phyloP scores from a whole-genome alignment of 2,329 filamentous ascomycete species.

The Boeremia lycopersici region DNA sequence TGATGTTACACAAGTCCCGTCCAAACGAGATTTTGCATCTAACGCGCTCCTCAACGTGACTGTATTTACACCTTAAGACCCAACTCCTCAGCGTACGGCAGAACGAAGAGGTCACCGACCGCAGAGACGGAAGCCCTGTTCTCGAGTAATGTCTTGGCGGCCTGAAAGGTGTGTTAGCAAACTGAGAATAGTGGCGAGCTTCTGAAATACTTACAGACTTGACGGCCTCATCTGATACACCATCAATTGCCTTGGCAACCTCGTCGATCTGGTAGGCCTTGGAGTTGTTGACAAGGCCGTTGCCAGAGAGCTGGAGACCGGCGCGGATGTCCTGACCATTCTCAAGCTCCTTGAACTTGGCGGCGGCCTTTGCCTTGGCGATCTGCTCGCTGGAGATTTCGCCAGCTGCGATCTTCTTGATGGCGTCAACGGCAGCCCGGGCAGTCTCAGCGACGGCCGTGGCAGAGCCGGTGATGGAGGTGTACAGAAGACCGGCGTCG shows the following conservation, averaged over 20 bases:
- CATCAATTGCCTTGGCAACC: slow-evolving; percentile 77
- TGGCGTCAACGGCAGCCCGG: slow-evolving; percentile 75
- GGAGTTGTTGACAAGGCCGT: slow-evolving; percentile 79
- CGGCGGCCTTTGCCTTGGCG: slow-evolving; percentile 87
- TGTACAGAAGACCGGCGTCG: slow-evolving; percentile 86
- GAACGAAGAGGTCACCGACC: slow-evolving; percentile 87
- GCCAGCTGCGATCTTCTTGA: slow-evolving; percentile 81
- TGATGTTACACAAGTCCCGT: slow-evolving; percentile 49
- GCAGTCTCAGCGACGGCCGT: slow-evolving; percentile 75
- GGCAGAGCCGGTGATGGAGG: slow-evolving; percentile 79
- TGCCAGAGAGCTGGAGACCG: slow-evolving; percentile 82
- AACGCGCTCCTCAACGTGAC: slow-evolving; percentile 29
- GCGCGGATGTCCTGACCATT: slow-evolving; percentile 77
- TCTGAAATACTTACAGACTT: slow-evolving; percentile 71
- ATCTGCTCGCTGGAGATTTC: slow-evolving; percentile 82
- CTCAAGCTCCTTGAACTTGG: slow-evolving; percentile 91
- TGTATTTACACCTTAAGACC: slow-evolving; percentile 86
- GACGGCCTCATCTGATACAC: slow-evolving; percentile 81
- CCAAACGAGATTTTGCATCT: slow-evolving; percentile 40
- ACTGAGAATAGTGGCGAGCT: neutral
- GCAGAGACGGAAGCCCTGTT: slow-evolving; percentile 87
- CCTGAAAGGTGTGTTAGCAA: slow-evolving; percentile 58
- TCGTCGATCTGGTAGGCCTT: slow-evolving; percentile 84
- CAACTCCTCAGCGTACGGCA: slow-evolving; percentile 93
- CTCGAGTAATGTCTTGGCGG: slow-evolving; percentile 84